Percentiles rank a stretch among this genome's conserved stretches.
Conservation (phyloP, 2,329 filamentous ascomycete genomes). For the Chlorencoelia australis region DNA sequence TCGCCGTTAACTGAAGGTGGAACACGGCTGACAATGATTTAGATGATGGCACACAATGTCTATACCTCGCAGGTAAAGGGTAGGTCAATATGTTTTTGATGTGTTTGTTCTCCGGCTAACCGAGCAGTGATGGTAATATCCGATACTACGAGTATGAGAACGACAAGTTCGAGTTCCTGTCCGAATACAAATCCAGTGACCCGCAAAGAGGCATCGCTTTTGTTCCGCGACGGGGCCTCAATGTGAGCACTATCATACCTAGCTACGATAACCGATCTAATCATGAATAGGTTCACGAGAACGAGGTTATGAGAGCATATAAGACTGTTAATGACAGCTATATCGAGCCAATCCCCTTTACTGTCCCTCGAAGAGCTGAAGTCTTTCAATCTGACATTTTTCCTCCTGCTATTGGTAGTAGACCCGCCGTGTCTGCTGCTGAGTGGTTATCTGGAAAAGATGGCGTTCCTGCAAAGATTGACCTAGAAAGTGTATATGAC, state of each 20-base stretch:
- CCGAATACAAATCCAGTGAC: slow-evolving; percentile 93
- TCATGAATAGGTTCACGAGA: slow-evolving; percentile 64
- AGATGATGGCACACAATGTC: slow-evolving; percentile 85
- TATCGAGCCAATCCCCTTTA: slow-evolving; percentile 96
- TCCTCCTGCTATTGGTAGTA: slow-evolving; percentile 71
- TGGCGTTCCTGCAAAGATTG: slow-evolving; percentile 79
- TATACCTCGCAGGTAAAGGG: slow-evolving; percentile 97
- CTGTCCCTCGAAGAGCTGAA: slow-evolving; percentile 85
- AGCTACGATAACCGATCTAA: slow-evolving; percentile 15
- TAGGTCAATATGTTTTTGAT: slow-evolving; percentile 43
- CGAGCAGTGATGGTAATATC: slow-evolving; percentile 82
- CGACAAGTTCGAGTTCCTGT: slow-evolving; percentile 96
- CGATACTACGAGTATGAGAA: slow-evolving; percentile 98
- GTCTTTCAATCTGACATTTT: slow-evolving; percentile 97
- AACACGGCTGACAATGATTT: slow-evolving; percentile 11
- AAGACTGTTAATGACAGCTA: slow-evolving; percentile 94
- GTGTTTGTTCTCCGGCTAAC: slow-evolving; percentile 13
- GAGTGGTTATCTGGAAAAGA: slow-evolving; percentile 88
- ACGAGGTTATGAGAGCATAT: slow-evolving; percentile 90
- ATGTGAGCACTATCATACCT: slow-evolving; percentile 54
- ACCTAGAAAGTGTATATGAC: slow-evolving; percentile 85
- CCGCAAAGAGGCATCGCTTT: slow-evolving; percentile 93
- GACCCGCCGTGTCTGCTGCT: slow-evolving; percentile 65
- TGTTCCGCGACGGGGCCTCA: slow-evolving; percentile 87
- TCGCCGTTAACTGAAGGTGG: slow-evolving; percentile 13